Evolutionary conservation across 176 grass and related monocot species (phyloP), one percentile per base, ranked within the genome.

Genomic region (Leersia perrieri): DNA sequence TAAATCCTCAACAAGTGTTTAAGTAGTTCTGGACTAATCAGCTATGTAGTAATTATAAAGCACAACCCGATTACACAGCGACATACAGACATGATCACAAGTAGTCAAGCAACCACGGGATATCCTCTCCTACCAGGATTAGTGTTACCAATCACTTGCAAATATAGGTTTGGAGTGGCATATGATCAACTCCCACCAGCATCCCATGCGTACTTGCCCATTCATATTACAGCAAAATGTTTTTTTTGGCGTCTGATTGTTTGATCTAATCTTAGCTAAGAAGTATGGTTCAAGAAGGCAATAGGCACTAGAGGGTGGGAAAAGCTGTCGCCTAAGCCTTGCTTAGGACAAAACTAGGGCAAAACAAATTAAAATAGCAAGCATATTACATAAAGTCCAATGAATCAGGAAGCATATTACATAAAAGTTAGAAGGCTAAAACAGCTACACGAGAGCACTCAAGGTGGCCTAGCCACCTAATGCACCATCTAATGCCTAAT

Each of bases 121-220:
- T 64, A 64, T 64, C 39, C 55, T 81, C 32, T 44, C 36, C 31
- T 62, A 62, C 11, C 7, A 71, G 12, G 3, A 11, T 66, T 78
- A 78, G 6, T 23, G 3, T 15, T 71, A 81, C 36, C 27, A 81
- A 2, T 28, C 53, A 70, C 51, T 33, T 13, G 20, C 23, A 81
- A 70, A 81, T 70, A 60, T n/a, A 58, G 53, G 49, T 53, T 53
- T 8, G 33, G 33, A 73, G 32, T 78, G 66, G 34, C n/a, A 70
- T 14, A 53, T 70, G 34, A 62, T 60, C 6, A 62, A 9, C 20
- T 3, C 10, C 53, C 57, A 5, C 55, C 67, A n/a, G n/a, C n/a
- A n/a, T 28, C 22, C 7, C 25, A 33, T 44, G 34, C 3, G 10
- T 22, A 1, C 15, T 67, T 3, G 11, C 28, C n/a, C 55, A 57